Base-by-base conservation (phyloP, 2,329 filamentous ascomycete species). In the Ceratocystis smalleyi region DNA sequence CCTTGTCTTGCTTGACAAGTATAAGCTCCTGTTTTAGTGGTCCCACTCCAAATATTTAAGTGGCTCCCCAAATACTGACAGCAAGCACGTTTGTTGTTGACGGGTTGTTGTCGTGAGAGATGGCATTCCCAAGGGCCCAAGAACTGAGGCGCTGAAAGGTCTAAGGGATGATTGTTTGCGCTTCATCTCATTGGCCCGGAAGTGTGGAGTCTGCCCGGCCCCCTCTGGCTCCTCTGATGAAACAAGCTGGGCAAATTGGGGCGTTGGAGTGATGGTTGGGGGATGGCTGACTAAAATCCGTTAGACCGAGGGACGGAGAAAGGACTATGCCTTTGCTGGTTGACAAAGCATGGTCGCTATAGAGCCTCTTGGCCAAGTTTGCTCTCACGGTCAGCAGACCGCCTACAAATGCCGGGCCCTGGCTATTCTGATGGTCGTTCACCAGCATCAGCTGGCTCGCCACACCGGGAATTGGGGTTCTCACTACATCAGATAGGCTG, bases 1-100 rank as follows among this genome's bases (percentile, higher is more conserved):
- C 61, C 61, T 57, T 35, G 15, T 57, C 61, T 57, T 35, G 15
- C 54, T 57, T 57, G 54, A 57, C 54, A 27, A 51, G 47, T 51
- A 35, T n/a, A 51, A 51, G 47, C 24, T 51, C 47, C 24, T 51
- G 47, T 51, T 51, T 51, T 51, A 51, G 47, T 51, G 47, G 47
- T 27, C 47, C 47, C 47, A 4, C 17, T 15, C 47, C 47, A 24
- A 24, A 12, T 51, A 51, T 51, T 51, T 51, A 51, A 51, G 47
- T 51, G 47, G 47, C 24, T 51, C 47, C 47, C 47, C 47, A 51
- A 51, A 51, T 51, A 51, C 27, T 51, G 35, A 40, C 35, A 40
- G 35, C 35, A 40, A 4, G 35, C 12, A 40, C 3, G 35, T 12
- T 40, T 40, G 12, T 40, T 15, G 35, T 40, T 40, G 35, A 40